These are phyloP conservation scores for Vitis vinifera DNA, from an alignment of 164 flowering plant species.

Conservation along the genomic window DNA sequence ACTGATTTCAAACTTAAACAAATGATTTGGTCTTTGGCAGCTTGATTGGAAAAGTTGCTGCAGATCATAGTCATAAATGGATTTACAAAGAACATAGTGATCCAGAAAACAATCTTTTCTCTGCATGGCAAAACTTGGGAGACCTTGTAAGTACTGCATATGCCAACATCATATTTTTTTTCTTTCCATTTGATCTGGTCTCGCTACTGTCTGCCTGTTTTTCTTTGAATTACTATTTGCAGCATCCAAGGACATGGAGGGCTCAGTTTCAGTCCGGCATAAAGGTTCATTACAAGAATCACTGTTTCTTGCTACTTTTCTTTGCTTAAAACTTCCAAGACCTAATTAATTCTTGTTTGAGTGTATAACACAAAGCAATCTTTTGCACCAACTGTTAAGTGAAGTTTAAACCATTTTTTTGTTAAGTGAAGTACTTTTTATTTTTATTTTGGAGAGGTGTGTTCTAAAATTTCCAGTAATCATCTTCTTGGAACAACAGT, in stretches of 20 bases:
- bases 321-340: background rate
- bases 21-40: background rate
- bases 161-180: background rate
- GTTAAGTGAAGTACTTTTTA: no score
- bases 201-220: background rate
- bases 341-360: background rate
- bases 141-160: background rate
- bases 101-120: background rate
- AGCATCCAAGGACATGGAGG: slow-evolving; percentile 2
- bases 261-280: background rate
- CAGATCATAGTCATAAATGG: background rate
- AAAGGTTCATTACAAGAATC: background rate
- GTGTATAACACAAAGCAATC: no score
- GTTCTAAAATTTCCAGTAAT: no score
- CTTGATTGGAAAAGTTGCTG: background rate
- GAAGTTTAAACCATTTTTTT: no score
- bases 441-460: no score
- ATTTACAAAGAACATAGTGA: background rate
- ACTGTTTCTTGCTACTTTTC: background rate
- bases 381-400: no score
- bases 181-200: background rate
- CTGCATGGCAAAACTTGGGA: background rate
- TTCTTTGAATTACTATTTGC: background rate
- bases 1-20: background rate
- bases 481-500: no score